Conservation (phyloP, 768 basidiomycete genomes). For the Collybia sp. region DNA sequence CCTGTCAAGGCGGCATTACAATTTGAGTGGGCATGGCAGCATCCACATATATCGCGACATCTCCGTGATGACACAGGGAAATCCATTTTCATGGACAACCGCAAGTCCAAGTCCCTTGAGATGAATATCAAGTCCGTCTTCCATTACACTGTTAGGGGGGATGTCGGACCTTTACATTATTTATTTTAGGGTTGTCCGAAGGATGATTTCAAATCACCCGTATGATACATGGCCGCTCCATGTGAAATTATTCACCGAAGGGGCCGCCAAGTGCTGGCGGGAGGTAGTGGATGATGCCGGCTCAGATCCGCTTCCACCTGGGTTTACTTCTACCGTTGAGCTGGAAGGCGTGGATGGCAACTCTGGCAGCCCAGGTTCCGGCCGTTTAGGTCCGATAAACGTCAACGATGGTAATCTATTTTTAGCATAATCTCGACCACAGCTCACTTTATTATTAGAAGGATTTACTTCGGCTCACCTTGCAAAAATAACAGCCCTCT, state of each 20-base stretch:
- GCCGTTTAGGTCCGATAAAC: constrained; percentile 49
- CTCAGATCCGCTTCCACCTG: constrained; percentile 37
- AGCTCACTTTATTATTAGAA: constrained; percentile 22
- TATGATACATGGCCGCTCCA: constrained; percentile 72
- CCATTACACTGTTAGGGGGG: neutral
- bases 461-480: constrained; percentile 44
- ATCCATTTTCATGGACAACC: constrained; percentile 27
- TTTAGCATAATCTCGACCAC: neutral
- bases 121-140: constrained; percentile 41
- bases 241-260: constrained; percentile 67
- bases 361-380: constrained; percentile 47
- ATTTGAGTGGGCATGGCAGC: constrained; percentile 88
- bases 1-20: constrained; percentile 55
- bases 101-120: constrained; percentile 30
- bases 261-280: constrained; percentile 54
- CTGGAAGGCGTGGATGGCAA: constrained; percentile 71
- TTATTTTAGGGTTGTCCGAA: constrained; percentile 45
- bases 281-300: constrained; percentile 17
- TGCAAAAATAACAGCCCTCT: constrained; percentile 39
- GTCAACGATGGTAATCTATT: constrained; percentile 48
- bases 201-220: constrained; percentile 61
- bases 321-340: constrained; percentile 48
- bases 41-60: constrained; percentile 67
- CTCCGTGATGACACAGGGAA: constrained; percentile 41
- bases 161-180: neutral